Evolutionary conservation across 495 filamentous ascomycete species (phyloP).

Genomic region (Aspergillus haitiensis): DNA sequence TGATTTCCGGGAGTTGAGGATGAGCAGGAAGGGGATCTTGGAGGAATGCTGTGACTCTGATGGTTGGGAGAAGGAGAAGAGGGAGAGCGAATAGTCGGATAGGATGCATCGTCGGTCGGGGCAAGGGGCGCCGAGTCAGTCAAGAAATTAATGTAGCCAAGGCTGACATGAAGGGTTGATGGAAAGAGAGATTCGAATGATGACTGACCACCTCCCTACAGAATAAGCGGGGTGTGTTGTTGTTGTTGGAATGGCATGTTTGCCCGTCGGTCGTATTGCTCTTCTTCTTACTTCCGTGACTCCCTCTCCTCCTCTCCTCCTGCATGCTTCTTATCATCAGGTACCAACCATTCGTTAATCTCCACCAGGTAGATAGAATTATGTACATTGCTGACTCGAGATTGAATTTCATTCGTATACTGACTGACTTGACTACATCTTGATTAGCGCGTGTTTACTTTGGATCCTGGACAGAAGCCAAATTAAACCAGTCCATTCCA

Average conservation of each 20-base stretch:
- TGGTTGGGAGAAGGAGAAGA: slow-evolving; percentile 6
- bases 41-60: neutral
- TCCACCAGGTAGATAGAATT: neutral
- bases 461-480: neutral
- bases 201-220: no score
- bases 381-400: neutral
- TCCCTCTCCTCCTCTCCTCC: neutral
- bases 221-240: no score
- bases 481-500: no score
- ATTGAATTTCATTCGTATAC: no score
- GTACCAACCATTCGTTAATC: no score
- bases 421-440: no score
- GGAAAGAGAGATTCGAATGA: no score
- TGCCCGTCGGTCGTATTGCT: no score
- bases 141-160: no score
- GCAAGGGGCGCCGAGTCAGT: neutral
- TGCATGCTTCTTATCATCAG: neutral
- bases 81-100: slow-evolving; percentile 6
- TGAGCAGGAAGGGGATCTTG: slow-evolving; percentile 3
- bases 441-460: neutral
- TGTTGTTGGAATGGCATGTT: no score
- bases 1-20: neutral
- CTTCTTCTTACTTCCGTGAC: no score
- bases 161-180: no score
- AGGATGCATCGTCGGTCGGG: slow-evolving; percentile 6